A percentile compares a stretch with the other conserved stretches of the same genome.
These are phyloP conservation scores for Quercus mongolica DNA, from an alignment of 306 rosid genomes.

Conservation along the genomic window DNA sequence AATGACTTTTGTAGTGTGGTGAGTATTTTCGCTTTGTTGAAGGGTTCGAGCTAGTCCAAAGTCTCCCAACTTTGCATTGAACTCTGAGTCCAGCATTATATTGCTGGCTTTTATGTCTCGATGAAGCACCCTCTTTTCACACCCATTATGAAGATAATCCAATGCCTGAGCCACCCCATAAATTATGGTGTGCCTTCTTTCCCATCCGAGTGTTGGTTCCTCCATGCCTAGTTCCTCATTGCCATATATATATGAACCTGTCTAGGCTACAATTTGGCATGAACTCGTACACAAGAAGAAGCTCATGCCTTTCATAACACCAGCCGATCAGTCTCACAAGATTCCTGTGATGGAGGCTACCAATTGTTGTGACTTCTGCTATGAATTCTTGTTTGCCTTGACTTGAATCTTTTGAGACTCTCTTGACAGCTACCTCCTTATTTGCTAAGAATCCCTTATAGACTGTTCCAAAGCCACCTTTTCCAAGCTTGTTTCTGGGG, in stretches of 20 bases:
- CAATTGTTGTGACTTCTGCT: conserved; percentile 75
- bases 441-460: conserved; percentile 47
- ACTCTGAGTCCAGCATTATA: conserved; percentile 61
- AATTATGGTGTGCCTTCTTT: conserved; percentile 40
- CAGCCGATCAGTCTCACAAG: conserved; percentile 71
- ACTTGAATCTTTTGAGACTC: conserved; percentile 53
- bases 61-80: conserved; percentile 58
- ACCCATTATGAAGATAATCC: conserved; percentile 67
- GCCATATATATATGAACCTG: conserved; percentile 43
- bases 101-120: conserved; percentile 74
- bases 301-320: conserved; percentile 70
- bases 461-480: conserved; percentile 83
- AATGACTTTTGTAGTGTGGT: conserved; percentile 63
- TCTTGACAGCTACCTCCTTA: conserved; percentile 64
- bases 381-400: conserved; percentile 80
- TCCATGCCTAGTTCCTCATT: conserved; percentile 4
- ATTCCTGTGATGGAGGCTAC: conserved; percentile 66
- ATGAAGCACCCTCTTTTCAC: conserved; percentile 64
- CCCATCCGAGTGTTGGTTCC: conserved; percentile 37
- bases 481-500: conserved; percentile 60
- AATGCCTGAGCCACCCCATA: conserved; percentile 67
- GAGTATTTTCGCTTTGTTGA: conserved; percentile 48
- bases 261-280: conserved; percentile 80
- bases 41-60: conserved; percentile 72
- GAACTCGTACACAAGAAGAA: conserved; percentile 70